Evolutionary conservation across 1,284 basidiomycete species (phyloP), one percentile per base, ranked within the genome.

Genomic region (Ganoderma boninense): DNA sequence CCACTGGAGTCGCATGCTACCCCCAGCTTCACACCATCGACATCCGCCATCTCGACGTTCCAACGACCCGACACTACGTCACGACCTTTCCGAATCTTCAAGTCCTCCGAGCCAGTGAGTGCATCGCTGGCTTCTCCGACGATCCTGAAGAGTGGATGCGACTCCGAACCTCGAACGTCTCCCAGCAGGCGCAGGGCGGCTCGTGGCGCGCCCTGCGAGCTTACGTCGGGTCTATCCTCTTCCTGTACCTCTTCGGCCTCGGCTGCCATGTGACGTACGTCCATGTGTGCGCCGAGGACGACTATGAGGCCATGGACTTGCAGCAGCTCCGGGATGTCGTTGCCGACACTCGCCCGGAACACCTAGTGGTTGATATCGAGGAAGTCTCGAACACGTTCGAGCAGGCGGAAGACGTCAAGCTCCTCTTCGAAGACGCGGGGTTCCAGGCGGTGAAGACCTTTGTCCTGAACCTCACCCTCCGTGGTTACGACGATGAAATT

Each of bases 231-330:
- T 38, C 40, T 5, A 44, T 62, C 61, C 42, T 46, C 43, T n/a
- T 62, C 60, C 40, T 62, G 23, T 62, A 62, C 23, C 23, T 62
- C 23, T 42, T 62, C n/a, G 61, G 61, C 23, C 61, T 62, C 14
- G 10, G 23, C 8, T 43, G 61, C 40, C 61, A 29, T 18, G 35
- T 62, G 26, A 46, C 61, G 14, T 42, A 43, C 38, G 42, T 62
- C 4, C 13, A 8, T 23, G 23, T 62, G 38, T 7, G 14, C 38
- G 43, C 35, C 35, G 35, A 44, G 18, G 46, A 20, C 23, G 42
- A 62, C 0, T 18, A 32, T 42, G 43, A 62, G 42, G 1, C 23
- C 40, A 44, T 46, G 35, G 57, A 40, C 57, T 60, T 62, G 13
- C 8, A 8, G 61, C 61, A 62, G 26, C 42, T n/a, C 13, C 4